A percentile compares a stretch with the other conserved stretches of the same genome.
Conservation (phyloP, 2,329 filamentous ascomycete genomes). For the Trichoderma sp. region DNA sequence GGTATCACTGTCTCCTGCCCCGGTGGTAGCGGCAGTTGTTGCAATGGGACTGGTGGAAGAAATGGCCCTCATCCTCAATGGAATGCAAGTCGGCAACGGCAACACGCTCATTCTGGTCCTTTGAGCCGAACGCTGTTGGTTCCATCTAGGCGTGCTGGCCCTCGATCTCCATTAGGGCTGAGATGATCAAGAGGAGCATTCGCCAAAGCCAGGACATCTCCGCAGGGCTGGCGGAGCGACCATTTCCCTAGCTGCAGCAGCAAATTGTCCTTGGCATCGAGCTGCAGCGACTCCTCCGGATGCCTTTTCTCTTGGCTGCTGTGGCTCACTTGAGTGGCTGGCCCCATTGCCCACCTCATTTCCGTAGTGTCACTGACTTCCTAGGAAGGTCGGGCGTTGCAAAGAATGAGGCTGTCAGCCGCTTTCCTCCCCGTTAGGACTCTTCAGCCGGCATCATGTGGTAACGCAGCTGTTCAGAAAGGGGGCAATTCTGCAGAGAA, state of each 20-base stretch:
- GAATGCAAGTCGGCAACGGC: not conserved
- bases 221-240: too few relatives aligned
- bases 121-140: slow-evolving; percentile 1
- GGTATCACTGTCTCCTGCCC: too few relatives aligned
- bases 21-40: not conserved
- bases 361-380: not conserved
- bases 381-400: not conserved
- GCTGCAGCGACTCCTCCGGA: not conserved
- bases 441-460: slow-evolving; percentile 2
- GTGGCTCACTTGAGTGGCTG: slow-evolving; percentile 1
- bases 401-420: not conserved
- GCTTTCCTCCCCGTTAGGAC: not conserved
- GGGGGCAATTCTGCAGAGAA: not conserved
- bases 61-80: not conserved
- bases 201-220: not conserved
- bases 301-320: slow-evolving; percentile 2
- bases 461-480: not conserved
- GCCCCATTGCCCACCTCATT: not conserved
- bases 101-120: slow-evolving; percentile 8
- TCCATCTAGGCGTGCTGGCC: not conserved
- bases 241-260: too few relatives aligned
- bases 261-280: not conserved
- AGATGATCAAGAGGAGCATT: slow-evolving; percentile 13
- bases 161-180: slow-evolving; percentile 12
- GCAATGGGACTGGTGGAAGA: slow-evolving; percentile 3